These are phyloP conservation scores for Sanghuangporus sanghuang DNA, from an alignment of 1,284 basidiomycete genomes.

Conservation along the genomic window DNA sequence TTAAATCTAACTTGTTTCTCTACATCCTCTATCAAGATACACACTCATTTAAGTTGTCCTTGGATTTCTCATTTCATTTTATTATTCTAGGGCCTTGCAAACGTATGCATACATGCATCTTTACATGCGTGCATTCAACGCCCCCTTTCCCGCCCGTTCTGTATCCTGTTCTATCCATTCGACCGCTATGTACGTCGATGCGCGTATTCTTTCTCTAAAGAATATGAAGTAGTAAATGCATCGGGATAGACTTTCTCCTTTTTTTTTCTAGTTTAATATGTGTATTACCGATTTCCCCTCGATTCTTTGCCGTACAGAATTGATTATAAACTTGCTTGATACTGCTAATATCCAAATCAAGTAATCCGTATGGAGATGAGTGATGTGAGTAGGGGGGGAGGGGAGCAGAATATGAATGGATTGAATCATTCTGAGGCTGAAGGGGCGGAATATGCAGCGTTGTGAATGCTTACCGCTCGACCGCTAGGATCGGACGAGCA, in stretches of 20 bases:
- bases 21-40: neutral
- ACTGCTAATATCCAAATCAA: neutral
- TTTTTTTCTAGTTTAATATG: neutral
- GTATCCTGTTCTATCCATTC: neutral
- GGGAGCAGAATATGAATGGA: neutral
- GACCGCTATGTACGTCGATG: neutral
- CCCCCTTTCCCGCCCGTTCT: neutral
- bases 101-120: neutral
- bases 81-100: neutral
- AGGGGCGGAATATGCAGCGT: conserved; percentile 70
- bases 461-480: conserved; percentile 93
- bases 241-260: conserved; percentile 1
- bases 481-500: conserved; percentile 94
- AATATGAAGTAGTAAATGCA: neutral
- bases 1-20: neutral
- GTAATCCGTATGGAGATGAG: neutral
- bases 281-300: conserved; percentile 3
- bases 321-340: neutral
- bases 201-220: neutral
- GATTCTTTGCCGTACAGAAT: neutral
- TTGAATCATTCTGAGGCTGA: neutral
- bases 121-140: too few species aligned
- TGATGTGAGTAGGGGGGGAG: neutral
- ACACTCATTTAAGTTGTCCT: neutral
- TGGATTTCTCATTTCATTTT: neutral